Base-by-base conservation (phyloP, 2,329 filamentous ascomycete genomes). In the Fusarium keratoplasticum region DNA sequence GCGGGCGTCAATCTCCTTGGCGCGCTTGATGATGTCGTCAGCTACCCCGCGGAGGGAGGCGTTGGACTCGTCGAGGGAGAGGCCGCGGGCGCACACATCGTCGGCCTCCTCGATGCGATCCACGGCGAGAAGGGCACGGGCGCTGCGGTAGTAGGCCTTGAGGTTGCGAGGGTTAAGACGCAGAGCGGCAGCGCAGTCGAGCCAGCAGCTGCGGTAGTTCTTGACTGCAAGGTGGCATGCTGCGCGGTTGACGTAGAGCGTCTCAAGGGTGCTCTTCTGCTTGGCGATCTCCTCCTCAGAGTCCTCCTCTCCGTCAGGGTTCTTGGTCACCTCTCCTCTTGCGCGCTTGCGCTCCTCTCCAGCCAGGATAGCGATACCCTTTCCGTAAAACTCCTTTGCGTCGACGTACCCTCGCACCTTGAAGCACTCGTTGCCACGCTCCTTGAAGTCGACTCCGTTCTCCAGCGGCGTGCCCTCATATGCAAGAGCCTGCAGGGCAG, bases 381-480 rank as follows among this genome's bases (percentile, higher is more conserved):
- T 96, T 33, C 89, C 90, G 82, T 99, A 99, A 82, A 95, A 98
- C 82, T 98, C 95, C 80, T 93, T 92, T 5, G 95, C 96, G 82
- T 98, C 95, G 29, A 83, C 86, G 91, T 93, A 98, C 57, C 90
- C 87, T 82, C 91, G 92, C 64, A 87, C 87, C 77, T 89, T 88
- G 80, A 97, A 97, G 79, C 90, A 92, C 78, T 98, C 96, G 81
- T 99, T 99, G 36, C 96, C 96, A 76, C 95, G 94, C 81, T 96
- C 93, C 78, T 96, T 95, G 86, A 98, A 98, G 74, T 94, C 94
- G 52, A 89, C 85, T 22, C 92, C 93, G 71, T 97, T 92, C 82
- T 98, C 96, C 11, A 92, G 88, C 58, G 94, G 91, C 10, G 95
- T 95, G 22, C 96, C 97, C 85, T 99, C 96, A 81, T 98, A 98